Base-by-base conservation (phyloP, 2,329 filamentous ascomycete genomes). In the Trichoderma semiorbis region DNA sequence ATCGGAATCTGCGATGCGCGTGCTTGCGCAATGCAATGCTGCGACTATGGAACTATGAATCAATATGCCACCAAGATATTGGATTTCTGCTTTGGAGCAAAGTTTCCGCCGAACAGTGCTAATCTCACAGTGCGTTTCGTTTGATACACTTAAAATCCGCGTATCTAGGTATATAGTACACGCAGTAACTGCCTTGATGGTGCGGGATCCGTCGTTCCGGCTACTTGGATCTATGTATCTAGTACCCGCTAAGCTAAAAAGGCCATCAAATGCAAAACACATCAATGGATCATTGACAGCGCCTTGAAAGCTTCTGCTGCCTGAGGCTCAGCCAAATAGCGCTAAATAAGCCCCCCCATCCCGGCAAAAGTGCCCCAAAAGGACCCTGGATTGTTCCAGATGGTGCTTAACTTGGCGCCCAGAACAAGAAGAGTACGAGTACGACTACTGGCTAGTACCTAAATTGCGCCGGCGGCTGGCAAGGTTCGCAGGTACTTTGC, bases 301-400 rank as follows among this genome's bases (percentile, higher is more conserved):
- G 50, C 64, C 34, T 57, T 18, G 55, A 30, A 18, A 12, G 26
- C 55, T 43, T 53, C 43, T 63, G 28, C 32, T 70, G 68, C 68
- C 58, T 57, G 61, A 71, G 69, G 47, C 47, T 24, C 58, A 24
- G 12, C 16, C 39, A 24, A 34, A 60, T 21, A 34, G 30, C 57
- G 57, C 57, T 34, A 21, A 60, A n/a, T n/a, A 43, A 60, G 28
- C 34, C 53, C 65, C 53, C 32, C 53, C 30, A 68, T 30, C 66
- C 65, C 66, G 26, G 55, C 55, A 69, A 68, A 70, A 24, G 50
- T 28, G 16, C 69, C 69, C 43, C 36, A 26, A 30, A 36, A n/a
- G 24, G 64, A 53, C 50, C 70, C 70, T 71, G 55, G 70, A 71
- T 62, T 50, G 57, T 72, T 72, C 64, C 64, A 69, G 53, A 62